Evolutionary conservation across 345 rosid genomes (phyloP), one percentile per base, ranked within the genome.

Genomic region (Microthlaspi erraticum): DNA sequence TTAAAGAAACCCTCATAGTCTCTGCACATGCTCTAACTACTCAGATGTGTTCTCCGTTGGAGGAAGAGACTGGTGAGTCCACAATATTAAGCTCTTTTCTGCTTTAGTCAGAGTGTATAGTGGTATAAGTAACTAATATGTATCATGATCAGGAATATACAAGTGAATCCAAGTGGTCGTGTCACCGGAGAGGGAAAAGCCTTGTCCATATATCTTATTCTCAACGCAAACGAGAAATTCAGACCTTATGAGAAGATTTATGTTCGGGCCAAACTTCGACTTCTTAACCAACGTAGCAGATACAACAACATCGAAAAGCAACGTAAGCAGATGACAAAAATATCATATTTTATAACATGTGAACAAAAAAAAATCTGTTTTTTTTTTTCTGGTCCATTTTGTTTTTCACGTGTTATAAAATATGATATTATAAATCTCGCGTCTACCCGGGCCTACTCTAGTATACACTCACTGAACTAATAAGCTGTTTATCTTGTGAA

Each of bases 321-420:
- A 50, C 33, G 55, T 50, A 50, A 50, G 55, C 33, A 50, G 16
- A 50, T 23, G n/a, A n/a, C n/a, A n/a, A n/a, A n/a, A n/a, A 50
- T 26, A 18, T 18, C n/a, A 48, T 18, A 18, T 48, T 8, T 11
- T 5, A 1, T 20, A 14, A 50, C n/a, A n/a, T n/a, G n/a, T n/a
- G n/a, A n/a, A n/a, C n/a, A n/a, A n/a, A n/a, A n/a, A n/a, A n/a
- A n/a, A n/a, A n/a, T n/a, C n/a, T n/a, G n/a, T n/a, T n/a, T n/a
- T n/a, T n/a, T n/a, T n/a, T n/a, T n/a, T n/a, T n/a, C n/a, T n/a
- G n/a, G n/a, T n/a, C n/a, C n/a, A n/a, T n/a, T n/a, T n/a, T n/a
- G n/a, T n/a, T n/a, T n/a, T n/a, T n/a, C n/a, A n/a, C n/a, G n/a
- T n/a, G n/a, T n/a, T n/a, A n/a, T n/a, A n/a, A n/a, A n/a, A n/a